Percentiles rank a stretch among this genome's conserved stretches.
phyloP scores from a whole-genome alignment of 163 green algal species.

The Scenedesmus sp. region DNA sequence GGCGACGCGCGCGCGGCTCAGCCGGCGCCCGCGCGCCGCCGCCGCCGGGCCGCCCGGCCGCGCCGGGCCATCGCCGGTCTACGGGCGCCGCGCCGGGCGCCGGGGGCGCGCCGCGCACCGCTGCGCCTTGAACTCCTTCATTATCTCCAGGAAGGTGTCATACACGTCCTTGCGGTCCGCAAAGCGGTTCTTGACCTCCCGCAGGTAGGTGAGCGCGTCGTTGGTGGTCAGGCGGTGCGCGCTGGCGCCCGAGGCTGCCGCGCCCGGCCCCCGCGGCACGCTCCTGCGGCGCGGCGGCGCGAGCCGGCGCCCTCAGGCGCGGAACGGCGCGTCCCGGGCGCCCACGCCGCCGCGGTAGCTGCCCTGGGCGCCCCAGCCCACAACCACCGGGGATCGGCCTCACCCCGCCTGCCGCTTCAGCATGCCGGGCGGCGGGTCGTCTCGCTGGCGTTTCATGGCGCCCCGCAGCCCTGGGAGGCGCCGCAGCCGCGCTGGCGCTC shows the following conservation, averaged over 20 bases:
- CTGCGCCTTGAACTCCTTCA: constrained; percentile 99
- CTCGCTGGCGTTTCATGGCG: constrained; percentile 38
- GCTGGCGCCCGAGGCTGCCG: neutral
- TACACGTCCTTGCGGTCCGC: constrained; percentile 88
- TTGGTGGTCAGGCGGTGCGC: constrained; percentile 75
- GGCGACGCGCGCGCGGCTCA: too few species aligned
- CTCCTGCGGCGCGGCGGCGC: neutral
- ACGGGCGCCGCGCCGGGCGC: neutral
- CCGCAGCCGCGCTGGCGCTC: neutral
- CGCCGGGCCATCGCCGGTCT: too few species aligned
- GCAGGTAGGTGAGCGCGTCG: constrained; percentile 92
- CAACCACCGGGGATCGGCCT: too few species aligned
- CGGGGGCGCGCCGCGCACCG: constrained; percentile 64
- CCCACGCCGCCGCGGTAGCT: constrained; percentile 10
- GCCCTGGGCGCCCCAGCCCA: neutral
- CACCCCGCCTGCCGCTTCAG: constrained; percentile 30
- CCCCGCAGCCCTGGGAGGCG: neutral
- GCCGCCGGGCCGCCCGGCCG: too few species aligned
- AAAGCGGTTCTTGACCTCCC: constrained; percentile 95
- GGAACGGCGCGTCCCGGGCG: too few species aligned
- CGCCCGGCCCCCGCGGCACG: constrained; percentile 14
- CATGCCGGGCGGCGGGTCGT: constrained; percentile 29
- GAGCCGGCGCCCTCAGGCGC: too few species aligned
- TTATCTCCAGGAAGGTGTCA: constrained; percentile 98
- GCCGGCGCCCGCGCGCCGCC: too few species aligned